A percentile compares a stretch with the other conserved stretches of the same genome.
Conservation (phyloP, 164 flowering plant species). For the Platanus orientalis region DNA sequence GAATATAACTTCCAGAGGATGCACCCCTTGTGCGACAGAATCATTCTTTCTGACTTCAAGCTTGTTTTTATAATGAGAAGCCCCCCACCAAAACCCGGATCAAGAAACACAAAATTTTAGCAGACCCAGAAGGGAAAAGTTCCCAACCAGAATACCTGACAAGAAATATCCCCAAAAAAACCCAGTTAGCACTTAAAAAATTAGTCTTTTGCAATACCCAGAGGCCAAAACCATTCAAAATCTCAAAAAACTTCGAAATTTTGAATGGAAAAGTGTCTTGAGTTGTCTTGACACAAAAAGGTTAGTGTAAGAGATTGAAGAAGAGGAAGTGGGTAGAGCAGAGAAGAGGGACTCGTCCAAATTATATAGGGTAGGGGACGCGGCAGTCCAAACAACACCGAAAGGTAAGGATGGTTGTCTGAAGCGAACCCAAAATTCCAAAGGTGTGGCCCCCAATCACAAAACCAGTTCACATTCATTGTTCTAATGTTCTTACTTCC, state of each 20-base stretch:
- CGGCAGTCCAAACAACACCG: slow-evolving; percentile 40
- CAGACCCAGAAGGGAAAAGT: slow-evolving; percentile 18
- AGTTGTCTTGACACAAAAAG: neutral
- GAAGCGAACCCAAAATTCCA: slow-evolving; percentile 45
- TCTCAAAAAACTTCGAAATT: slow-evolving; percentile 9
- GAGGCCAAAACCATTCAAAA: slow-evolving; percentile 25
- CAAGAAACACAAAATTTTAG: neutral
- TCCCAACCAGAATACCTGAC: neutral
- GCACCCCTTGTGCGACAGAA: slow-evolving; percentile 42
- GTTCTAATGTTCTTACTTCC: slow-evolving; percentile 26
- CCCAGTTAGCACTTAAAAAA: slow-evolving; percentile 23
- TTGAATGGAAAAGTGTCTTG: neutral
- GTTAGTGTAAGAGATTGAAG: neutral
- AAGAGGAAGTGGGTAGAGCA: neutral
- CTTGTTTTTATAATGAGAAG: slow-evolving; percentile 7
- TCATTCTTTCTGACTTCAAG: slow-evolving; percentile 40
- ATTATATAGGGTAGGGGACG: slow-evolving; percentile 28
- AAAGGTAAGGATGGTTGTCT: slow-evolving; percentile 62
- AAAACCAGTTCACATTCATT: slow-evolving; percentile 48
- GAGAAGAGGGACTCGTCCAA: slow-evolving; percentile 11
- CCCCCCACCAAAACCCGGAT: too few species aligned
- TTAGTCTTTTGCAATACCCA: slow-evolving; percentile 22
- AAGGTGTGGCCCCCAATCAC: slow-evolving; percentile 28
- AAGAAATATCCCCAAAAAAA: neutral
- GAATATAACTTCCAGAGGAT: slow-evolving; percentile 48